Base-by-base conservation (phyloP, 495 filamentous ascomycete species). In the Emericellopsis terricola region DNA sequence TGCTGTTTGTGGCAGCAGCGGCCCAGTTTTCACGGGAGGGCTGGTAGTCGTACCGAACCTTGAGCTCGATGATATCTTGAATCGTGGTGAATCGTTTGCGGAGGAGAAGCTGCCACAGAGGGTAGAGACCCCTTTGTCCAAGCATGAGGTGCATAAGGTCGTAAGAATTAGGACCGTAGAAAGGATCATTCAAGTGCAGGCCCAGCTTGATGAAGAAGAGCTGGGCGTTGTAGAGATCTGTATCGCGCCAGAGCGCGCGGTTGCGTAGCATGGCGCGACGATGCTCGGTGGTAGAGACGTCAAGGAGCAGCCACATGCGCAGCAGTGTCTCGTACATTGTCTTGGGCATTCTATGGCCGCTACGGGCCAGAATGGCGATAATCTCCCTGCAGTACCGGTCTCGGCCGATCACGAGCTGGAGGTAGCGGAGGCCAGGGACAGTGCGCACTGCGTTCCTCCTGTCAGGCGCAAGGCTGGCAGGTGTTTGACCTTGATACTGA, bases 271-370 rank as follows among this genome's bases (percentile, higher is more conserved):
- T 49, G n/a, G 45, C 50, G 5, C 55, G 28, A 10, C 78, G 68
- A 2, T 47, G 51, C 2, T 33, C 24, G 33, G 56, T 72, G 14
- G 67, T 68, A 1, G 59, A 43, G 3, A 69, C 44, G 40, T 81
- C 76, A 58, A 81, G 70, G 16, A 73, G 38, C 19, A 78, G 63
- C 78, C 77, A 81, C 15, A 77, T 44, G 49, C 77, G 76, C 41
- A 62, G 60, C 26, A 81, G 45, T 13, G 59, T 52, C 3, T 48
- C 15, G 14, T 50, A 36, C 15, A 59, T 59, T 16, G 50, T 41
- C 1, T 24, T 11, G 8, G 72, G 73, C 8, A 75, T 41, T n/a
- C 58, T 48, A 21, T 65, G 62, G 6, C 73, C 68, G 14, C 57
- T 43, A 3, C 57, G 38, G 1, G 56, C 60, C 17, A 84, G 51